Percentiles rank a stretch among this genome's conserved stretches.
Evolutionary conservation across 371 early-diverging fungal genomes (phyloP).

Genomic region (Mucor circinelloides): DNA sequence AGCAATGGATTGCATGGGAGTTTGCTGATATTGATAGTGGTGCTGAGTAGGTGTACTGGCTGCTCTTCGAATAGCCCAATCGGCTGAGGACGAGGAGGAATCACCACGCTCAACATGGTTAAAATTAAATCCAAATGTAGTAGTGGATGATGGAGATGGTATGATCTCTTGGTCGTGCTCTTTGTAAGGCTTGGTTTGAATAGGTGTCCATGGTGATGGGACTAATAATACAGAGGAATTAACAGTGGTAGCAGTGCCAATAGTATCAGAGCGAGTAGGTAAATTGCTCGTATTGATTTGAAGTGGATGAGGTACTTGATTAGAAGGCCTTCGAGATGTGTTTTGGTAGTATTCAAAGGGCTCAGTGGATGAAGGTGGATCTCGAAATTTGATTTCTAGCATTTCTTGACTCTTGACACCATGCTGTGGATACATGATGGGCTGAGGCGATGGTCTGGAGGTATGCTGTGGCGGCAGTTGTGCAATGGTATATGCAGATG

Average conservation of each 20-base stretch:
- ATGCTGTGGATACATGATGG: not conserved
- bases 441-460: not conserved
- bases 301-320: constrained; percentile 1
- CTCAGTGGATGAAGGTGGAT: constrained; percentile 6
- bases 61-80: constrained; percentile 14
- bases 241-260: constrained; percentile 12
- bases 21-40: not conserved
- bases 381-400: constrained; percentile 3
- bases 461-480: not conserved
- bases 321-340: not conserved
- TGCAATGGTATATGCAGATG: not conserved
- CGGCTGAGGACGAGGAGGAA: not conserved
- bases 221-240: constrained; percentile 8
- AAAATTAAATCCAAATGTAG: not conserved
- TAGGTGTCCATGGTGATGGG: constrained; percentile 23
- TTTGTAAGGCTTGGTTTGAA: not conserved
- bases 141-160: not conserved
- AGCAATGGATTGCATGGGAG: constrained; percentile 15
- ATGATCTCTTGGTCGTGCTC: not conserved
- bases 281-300: constrained; percentile 1
- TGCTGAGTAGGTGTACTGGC: constrained; percentile 17
- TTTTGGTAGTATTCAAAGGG: constrained; percentile 8
- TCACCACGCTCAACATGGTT: not conserved
- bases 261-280: constrained; percentile 18
- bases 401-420: not conserved